A percentile compares a stretch with the other conserved stretches of the same genome.
Conservation (phyloP, 257 asterid species). For the Salvia miltiorrhiza region DNA sequence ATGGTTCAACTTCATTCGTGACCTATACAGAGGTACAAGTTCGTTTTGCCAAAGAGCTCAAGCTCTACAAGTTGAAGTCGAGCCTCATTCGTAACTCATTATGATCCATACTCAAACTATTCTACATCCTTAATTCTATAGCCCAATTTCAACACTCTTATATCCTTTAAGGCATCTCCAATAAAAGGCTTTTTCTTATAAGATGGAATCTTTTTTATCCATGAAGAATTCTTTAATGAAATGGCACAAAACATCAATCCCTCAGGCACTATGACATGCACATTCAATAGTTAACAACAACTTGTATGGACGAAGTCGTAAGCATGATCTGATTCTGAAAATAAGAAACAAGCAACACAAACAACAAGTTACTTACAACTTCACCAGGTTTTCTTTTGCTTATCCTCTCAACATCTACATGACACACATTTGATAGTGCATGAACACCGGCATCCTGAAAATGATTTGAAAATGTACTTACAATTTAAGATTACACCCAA, state of each 20-base stretch:
- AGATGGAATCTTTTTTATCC: neutral
- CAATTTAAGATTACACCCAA: neutral
- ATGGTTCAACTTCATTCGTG: conserved; percentile 2
- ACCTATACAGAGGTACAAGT: neutral
- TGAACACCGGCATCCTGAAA: conserved; percentile 94
- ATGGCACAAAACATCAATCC: neutral
- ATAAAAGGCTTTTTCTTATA: neutral
- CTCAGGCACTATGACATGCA: neutral
- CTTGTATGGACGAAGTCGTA: neutral
- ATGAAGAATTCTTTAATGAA: neutral
- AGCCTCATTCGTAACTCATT: neutral
- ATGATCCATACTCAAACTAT: neutral
- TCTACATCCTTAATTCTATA: neutral
- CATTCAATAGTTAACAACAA: neutral
- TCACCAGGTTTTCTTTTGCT: conserved; percentile 95
- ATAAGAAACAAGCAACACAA: neutral
- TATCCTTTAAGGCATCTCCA: no score
- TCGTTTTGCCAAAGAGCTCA: neutral
- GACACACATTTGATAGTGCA: conserved; percentile 87
- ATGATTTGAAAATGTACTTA: neutral
- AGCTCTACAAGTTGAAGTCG: neutral
- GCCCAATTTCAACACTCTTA: neutral
- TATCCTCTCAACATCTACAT: conserved; percentile 88
- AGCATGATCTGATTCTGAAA: neutral
- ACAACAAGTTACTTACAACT: conserved; percentile 47